Base-by-base conservation (phyloP, 2,329 filamentous ascomycete species). In the Ophiostoma angusticollis region DNA sequence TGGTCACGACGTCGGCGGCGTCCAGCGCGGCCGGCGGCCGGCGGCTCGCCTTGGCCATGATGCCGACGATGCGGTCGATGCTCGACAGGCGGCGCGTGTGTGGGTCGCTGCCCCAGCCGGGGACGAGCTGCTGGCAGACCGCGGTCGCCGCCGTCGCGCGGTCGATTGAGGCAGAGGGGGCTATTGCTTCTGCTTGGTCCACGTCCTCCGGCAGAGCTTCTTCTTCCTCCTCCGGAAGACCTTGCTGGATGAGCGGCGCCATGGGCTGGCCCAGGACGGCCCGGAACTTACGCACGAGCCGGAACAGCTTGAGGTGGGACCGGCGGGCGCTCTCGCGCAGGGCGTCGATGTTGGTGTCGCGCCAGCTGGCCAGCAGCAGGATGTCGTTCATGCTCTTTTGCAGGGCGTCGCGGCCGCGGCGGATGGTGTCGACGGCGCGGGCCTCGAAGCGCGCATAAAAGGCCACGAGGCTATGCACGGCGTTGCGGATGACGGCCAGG, bases 311-410 rank as follows among this genome's bases (percentile, higher is more conserved):
- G 51, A 81, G 76, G 54, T 98, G 91, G 16, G 87, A 95, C 44
- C 80, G 80, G 50, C 81, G 80, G 1, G 91, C 86, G 57, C 89
- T 96, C 53, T 95, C 86, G 48, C 80, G 75, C 13, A 98, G 64
- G 1, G 85, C 84, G 34, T 80, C 80, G 45, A 98, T 93, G 52
- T 96, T 98, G 17, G 84, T 94, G 50, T 98, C 91, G 57, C 93
- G 95, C 93, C 93, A 98, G 58, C 86, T 95, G 7, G 87, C 86
- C 50, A 98, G 65, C 37, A 93, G 75, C 13, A 98, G 72, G n/a
- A 95, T 78, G 49, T 96, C 84, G 55, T 82, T 89, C 70, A 96
- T 84, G 41, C 85, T 78, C 59, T 86, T 94, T 56, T 96, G 89
- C n/a, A 96, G 68, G 0, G 71, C 67, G 6, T 68, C 63, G 40